phyloP scores from a whole-genome alignment of 1,139 yeast genomes.

The Tardiomyces depauwii region DNA sequence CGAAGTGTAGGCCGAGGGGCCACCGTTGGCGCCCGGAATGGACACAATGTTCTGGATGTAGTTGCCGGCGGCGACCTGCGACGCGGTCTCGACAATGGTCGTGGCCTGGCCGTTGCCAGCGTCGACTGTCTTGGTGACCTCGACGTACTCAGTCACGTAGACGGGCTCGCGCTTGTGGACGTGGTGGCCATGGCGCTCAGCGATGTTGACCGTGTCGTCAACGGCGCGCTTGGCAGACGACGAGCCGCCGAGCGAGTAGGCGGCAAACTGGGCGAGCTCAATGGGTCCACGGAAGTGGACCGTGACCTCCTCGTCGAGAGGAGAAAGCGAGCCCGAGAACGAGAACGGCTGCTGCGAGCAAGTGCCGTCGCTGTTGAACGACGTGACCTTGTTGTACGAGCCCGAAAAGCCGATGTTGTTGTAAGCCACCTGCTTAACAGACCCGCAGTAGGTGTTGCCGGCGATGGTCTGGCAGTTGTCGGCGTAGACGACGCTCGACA shows the following conservation, averaged over 20 bases:
- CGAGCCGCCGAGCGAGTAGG: conserved; percentile 39
- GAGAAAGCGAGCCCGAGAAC: conserved; percentile 70
- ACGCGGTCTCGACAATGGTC: conserved; percentile 30
- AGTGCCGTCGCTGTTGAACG: conserved; percentile 50
- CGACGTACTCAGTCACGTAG: conserved; percentile 31
- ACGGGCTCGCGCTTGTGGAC: conserved; percentile 42
- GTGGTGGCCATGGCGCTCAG: conserved; percentile 46
- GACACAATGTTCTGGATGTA: conserved; percentile 1
- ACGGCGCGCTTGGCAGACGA: conserved; percentile 29
- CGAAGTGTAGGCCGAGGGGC: neutral
- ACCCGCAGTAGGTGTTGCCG: conserved; percentile 78
- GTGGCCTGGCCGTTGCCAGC: conserved; percentile 11
- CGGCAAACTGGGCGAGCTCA: conserved; percentile 68
- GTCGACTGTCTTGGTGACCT: conserved; percentile 63
- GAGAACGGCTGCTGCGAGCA: conserved; percentile 41
- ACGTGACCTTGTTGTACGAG: conserved; percentile 58
- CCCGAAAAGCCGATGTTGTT: conserved; percentile 70
- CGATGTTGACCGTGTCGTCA: conserved; percentile 21
- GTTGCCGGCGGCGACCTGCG: conserved; percentile 7
- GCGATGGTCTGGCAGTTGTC: conserved; percentile 19
- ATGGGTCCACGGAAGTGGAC: conserved; percentile 95
- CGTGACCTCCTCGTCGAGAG: conserved; percentile 79
- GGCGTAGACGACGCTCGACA: conserved; percentile 14
- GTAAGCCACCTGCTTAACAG: conserved; percentile 59
- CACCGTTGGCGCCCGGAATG: neutral